These are phyloP conservation scores for Apiotrichum brassicae DNA, from an alignment of 1,284 basidiomycete genomes.

Conservation along the genomic window DNA sequence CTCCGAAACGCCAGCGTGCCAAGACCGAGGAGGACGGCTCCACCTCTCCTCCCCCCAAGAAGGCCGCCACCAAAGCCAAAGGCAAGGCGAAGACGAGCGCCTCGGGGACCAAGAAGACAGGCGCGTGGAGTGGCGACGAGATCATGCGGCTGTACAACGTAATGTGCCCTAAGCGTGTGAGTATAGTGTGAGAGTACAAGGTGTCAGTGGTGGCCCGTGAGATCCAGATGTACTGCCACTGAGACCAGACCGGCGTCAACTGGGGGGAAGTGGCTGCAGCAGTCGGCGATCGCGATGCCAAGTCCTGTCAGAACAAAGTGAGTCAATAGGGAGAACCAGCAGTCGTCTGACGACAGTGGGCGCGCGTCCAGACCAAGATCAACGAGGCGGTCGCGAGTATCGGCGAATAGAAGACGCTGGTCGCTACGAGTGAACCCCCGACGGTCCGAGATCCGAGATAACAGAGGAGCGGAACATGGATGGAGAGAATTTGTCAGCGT, in stretches of 20 bases:
- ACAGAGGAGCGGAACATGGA: no score
- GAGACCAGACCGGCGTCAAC: constrained; percentile 22
- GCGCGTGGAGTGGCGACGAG: constrained; percentile 26
- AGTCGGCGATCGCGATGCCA: constrained; percentile 23
- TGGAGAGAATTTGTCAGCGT: no score
- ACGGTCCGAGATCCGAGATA: no score
- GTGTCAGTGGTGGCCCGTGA: no score
- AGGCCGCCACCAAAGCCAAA: neutral
- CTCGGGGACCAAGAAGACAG: constrained; percentile 18
- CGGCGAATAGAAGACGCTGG: constrained; percentile 15
- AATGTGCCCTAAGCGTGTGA: constrained; percentile 29
- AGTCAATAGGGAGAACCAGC: neutral
- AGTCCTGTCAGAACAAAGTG: constrained; percentile 29
- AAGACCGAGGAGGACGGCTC: neutral
- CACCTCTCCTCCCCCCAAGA: neutral
- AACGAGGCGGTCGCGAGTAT: constrained; percentile 20
- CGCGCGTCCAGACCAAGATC: constrained; percentile 27
- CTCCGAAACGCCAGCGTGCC: constrained; percentile 5
- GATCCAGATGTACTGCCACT: neutral
- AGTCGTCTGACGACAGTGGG: constrained; percentile 25
- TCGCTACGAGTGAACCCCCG: no score
- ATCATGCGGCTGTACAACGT: constrained; percentile 21
- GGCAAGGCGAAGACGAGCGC: neutral
- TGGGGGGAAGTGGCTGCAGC: constrained; percentile 25
- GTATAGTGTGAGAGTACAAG: constrained; percentile 1